Percentiles rank a stretch among this genome's conserved stretches.
Conservation (phyloP, 2,329 filamentous ascomycete species). For the Aureobasidium sp. region DNA sequence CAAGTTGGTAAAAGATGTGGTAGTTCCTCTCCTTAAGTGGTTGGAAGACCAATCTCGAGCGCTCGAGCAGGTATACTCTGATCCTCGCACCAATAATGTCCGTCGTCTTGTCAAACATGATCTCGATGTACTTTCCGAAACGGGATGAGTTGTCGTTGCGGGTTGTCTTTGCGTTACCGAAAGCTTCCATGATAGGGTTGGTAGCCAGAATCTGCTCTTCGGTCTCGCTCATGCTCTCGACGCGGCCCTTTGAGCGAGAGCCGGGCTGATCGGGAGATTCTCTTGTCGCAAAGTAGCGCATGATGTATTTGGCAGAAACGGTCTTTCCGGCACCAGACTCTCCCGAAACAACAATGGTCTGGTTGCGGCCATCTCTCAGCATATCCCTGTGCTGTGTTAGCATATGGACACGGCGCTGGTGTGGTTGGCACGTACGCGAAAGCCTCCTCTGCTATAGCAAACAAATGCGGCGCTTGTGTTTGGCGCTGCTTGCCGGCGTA, state of each 20-base stretch:
- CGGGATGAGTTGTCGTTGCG: slow-evolving; percentile 98
- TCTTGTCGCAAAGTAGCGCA: slow-evolving; percentile 98
- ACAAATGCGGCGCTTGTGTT: slow-evolving; percentile 94
- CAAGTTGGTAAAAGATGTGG: slow-evolving; percentile 97
- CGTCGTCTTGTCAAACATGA: slow-evolving; percentile 93
- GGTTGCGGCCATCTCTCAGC: slow-evolving; percentile 90
- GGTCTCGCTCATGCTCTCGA: slow-evolving; percentile 86
- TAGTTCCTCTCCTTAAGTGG: slow-evolving; percentile 97
- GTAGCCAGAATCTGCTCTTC: slow-evolving; percentile 98
- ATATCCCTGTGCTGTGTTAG: slow-evolving; percentile 60
- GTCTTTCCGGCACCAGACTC: slow-evolving; percentile 99
- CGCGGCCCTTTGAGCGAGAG: slow-evolving; percentile 63
- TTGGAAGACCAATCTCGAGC: slow-evolving; percentile 93
- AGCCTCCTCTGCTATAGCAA: slow-evolving; percentile 97
- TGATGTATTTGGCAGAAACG: slow-evolving; percentile 99
- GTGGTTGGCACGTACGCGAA: slow-evolving; percentile 64
- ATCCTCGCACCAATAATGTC: slow-evolving; percentile 98
- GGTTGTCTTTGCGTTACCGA: slow-evolving; percentile 99
- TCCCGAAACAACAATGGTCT: slow-evolving; percentile 98
- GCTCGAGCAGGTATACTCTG: slow-evolving; percentile 87
- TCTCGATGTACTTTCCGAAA: slow-evolving; percentile 99
- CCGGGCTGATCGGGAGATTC: slow-evolving; percentile 84
- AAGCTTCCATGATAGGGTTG: slow-evolving; percentile 99
- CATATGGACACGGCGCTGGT: not conserved
- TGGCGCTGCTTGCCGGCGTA: slow-evolving; percentile 96